phyloP scores from a whole-genome alignment of 176 grass and related monocot species.

The Sorghum bicolor region DNA sequence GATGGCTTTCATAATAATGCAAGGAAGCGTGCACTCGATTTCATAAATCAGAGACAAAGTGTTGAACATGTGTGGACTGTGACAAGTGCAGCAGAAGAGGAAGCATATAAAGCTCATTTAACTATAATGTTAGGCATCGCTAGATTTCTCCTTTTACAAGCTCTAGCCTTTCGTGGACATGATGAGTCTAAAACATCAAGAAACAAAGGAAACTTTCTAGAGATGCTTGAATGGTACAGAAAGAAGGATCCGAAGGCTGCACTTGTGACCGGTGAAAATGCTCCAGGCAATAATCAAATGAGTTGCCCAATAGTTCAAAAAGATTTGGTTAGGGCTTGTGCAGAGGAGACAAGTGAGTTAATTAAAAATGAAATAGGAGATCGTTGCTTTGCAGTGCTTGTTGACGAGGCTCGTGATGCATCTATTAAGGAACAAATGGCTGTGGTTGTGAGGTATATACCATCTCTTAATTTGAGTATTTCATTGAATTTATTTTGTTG shows the following conservation, averaged over 20 bases:
- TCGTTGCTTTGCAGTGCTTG: neutral
- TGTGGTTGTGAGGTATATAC: neutral
- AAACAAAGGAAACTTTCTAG: no score
- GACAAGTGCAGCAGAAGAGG: neutral
- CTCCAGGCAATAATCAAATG: neutral
- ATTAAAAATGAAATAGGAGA: neutral
- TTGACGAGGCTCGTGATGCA: neutral
- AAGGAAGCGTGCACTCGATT: no score
- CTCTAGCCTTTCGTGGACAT: neutral
- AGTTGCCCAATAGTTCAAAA: no score
- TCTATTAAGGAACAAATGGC: no score
- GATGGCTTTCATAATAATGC: no score
- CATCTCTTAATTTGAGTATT: neutral
- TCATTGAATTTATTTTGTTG: no score
- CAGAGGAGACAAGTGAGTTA: neutral
- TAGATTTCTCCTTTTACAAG: neutral
- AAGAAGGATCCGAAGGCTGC: no score
- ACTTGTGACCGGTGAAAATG: neutral
- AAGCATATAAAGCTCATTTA: no score
- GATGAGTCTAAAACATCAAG: no score
- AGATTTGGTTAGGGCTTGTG: neutral
- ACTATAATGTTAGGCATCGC: no score
- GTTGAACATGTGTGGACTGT: neutral
- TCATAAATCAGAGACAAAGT: no score
- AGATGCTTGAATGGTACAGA: no score